phyloP scores from a whole-genome alignment of 106 monocot genomes.

The Platanthera zijinensis region DNA sequence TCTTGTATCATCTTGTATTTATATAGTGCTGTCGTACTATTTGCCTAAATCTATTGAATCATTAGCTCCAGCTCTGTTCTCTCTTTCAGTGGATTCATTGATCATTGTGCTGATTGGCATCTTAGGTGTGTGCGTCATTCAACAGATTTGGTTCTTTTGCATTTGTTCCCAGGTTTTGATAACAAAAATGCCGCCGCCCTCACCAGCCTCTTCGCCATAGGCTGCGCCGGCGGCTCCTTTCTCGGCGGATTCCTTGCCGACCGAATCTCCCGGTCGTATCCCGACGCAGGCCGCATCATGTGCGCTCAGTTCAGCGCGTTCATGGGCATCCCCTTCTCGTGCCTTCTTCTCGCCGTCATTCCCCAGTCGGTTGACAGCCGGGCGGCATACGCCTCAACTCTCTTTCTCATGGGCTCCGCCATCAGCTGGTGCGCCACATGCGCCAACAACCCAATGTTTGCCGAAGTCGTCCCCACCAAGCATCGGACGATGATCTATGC shows the following conservation, averaged over 20 bases:
- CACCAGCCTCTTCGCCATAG: conserved; percentile 75
- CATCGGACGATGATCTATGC: conserved; percentile 96
- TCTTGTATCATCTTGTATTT: too few relatives aligned
- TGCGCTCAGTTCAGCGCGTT: conserved; percentile 96
- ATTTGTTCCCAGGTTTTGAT: conserved; percentile 58
- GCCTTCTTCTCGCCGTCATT: conserved; percentile 57
- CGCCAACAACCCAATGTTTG: conserved; percentile 96
- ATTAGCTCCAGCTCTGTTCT: too few relatives aligned
- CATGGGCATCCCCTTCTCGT: conserved; percentile 91
- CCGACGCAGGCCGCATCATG: conserved; percentile 68
- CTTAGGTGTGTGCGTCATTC: background rate
- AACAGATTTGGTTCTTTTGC: background rate
- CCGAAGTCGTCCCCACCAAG: conserved; percentile 78
- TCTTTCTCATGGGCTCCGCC: conserved; percentile 81
- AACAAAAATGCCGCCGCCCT: conserved; percentile 66
- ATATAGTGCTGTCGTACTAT: too few relatives aligned
- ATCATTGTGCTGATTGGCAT: too few relatives aligned
- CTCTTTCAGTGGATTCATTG: too few relatives aligned
- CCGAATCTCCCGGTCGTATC: conserved; percentile 39
- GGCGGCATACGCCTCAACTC: conserved; percentile 42
- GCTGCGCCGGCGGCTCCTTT: conserved; percentile 65
- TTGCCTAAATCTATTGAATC: too few relatives aligned
- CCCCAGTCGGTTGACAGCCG: conserved; percentile 53
- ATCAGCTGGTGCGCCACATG: conserved; percentile 92
- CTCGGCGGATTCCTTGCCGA: conserved; percentile 77